Conservation (phyloP, 1,284 basidiomycete genomes). For the Schizophyllum amplum region DNA sequence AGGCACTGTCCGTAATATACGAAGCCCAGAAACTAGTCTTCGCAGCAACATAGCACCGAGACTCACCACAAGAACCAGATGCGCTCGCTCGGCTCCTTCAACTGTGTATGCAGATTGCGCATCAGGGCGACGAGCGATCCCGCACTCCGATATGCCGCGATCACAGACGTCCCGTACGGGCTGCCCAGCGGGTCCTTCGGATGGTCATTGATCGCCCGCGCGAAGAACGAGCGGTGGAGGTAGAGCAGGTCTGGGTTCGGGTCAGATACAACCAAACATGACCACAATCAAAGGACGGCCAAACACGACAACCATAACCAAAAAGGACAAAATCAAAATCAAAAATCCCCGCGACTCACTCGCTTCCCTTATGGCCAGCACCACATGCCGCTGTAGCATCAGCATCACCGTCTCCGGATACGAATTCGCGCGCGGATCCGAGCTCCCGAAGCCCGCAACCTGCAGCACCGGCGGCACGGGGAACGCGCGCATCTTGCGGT, state of each 20-base stretch:
- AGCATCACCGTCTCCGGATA: slow-evolving; percentile 54
- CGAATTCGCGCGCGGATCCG: slow-evolving; percentile 39
- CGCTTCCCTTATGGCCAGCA: slow-evolving; percentile 66
- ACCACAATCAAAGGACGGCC: too few species aligned
- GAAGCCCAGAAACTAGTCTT: too few species aligned
- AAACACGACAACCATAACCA: neutral
- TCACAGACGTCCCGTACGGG: slow-evolving; percentile 72
- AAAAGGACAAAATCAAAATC: slow-evolving; percentile 6
- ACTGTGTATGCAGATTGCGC: slow-evolving; percentile 63
- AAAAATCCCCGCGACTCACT: too few species aligned
- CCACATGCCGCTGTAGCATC: slow-evolving; percentile 65
- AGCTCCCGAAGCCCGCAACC: slow-evolving; percentile 68
- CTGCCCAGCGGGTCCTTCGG: slow-evolving; percentile 77
- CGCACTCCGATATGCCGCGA: slow-evolving; percentile 72
- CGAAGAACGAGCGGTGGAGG: slow-evolving; percentile 75
- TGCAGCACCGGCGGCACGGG: slow-evolving; percentile 65
- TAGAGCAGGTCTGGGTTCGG: slow-evolving; percentile 70
- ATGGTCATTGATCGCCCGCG: slow-evolving; percentile 69
- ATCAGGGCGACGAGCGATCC: slow-evolving; percentile 71
- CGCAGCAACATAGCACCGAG: too few species aligned
- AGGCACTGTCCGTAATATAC: neutral
- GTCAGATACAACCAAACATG: too few species aligned
- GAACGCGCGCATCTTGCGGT: slow-evolving; percentile 69
- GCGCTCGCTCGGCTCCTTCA: slow-evolving; percentile 63
- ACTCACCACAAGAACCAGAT: slow-evolving; percentile 67